Percentiles rank a stretch among this genome's conserved stretches.
Conservation (phyloP, 495 filamentous ascomycete genomes). For the Xylaria longipes region DNA sequence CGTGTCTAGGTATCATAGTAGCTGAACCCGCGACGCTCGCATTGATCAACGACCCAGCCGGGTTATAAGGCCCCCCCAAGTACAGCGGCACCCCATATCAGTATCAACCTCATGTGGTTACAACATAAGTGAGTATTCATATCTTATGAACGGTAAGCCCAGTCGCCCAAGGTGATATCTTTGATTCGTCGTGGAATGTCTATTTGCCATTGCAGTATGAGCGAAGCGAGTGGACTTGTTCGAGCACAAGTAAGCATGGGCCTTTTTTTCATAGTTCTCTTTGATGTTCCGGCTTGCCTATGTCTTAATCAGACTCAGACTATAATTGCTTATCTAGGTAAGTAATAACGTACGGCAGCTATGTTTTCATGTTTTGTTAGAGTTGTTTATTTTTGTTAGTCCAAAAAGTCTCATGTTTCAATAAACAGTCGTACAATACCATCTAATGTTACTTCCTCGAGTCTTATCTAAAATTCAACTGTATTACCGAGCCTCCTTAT, state of each 20-base stretch:
- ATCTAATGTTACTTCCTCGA: too few species aligned
- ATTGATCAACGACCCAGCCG: not conserved
- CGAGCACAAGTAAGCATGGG: not conserved
- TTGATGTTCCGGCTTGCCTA: not conserved
- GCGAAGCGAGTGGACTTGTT: not conserved
- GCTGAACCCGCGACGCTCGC: not conserved
- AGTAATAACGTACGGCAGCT: not conserved
- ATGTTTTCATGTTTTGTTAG: not conserved
- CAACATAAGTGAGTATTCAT: not conserved
- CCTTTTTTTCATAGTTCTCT: not conserved
- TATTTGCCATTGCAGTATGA: not conserved
- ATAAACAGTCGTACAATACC: not conserved
- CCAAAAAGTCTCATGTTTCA: not conserved
- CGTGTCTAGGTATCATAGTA: conserved; percentile 19
- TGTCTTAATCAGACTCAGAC: not conserved
- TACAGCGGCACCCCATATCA: not conserved
- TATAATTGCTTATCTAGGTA: not conserved
- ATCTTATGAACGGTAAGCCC: not conserved
- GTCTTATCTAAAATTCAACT: too few species aligned
- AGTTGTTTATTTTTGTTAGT: not conserved
- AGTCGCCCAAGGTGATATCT: not conserved
- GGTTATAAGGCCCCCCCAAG: too few species aligned
- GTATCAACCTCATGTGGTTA: too few species aligned
- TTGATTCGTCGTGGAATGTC: not conserved
- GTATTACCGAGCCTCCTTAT: too few species aligned